Evolutionary conservation across 257 asterid species (phyloP), one percentile per base, ranked within the genome.

Genomic region (Nicotiana knightiana): DNA sequence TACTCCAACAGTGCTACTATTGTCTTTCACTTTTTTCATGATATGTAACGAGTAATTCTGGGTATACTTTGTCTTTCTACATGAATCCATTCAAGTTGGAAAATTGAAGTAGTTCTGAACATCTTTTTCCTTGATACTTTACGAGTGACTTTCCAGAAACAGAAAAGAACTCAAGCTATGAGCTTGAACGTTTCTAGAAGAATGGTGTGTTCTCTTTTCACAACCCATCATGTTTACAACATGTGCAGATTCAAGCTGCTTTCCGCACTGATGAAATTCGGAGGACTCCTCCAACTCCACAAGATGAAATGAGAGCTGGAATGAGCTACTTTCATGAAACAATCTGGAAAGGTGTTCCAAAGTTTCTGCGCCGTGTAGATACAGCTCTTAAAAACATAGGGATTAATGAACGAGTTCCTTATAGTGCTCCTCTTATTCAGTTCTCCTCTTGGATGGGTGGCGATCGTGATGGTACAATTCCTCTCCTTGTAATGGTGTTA

Each of bases 401-500:
- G 85, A 89, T 89, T 54, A 71, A 85, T 58, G 90, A 89, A n/a
- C 91, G 91, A 24, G 86, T 89, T 84, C 91, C 91, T 64, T 87
- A 89, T 76, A 89, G 87, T 85, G 90, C 90, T 57, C 91, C 91
- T 39, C 89, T 89, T 4, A 89, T 89, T 64, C 91, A 87, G 68
- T 89, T 89, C 84, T 87, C 91, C 9, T 89, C 91, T 82, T 89
- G 91, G 91, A 89, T 89, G 91, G 91, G 91, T 18, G 91, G 91
- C 13, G 91, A 89, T 81, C 91, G 91, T 80, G 91, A 89, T 82
- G 91, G 91, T 89, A 85, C 33, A 24, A 53, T 13, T 57, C 48
- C 46, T 64, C 12, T 16, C 46, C 43, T 24, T 17, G 8, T 75
- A 75, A 28, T 15, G 30, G 51, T 71, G 39, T 13, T 75, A 39